Conservation (phyloP, 2,329 filamentous ascomycete species). For the Phialocephala subalpina region DNA sequence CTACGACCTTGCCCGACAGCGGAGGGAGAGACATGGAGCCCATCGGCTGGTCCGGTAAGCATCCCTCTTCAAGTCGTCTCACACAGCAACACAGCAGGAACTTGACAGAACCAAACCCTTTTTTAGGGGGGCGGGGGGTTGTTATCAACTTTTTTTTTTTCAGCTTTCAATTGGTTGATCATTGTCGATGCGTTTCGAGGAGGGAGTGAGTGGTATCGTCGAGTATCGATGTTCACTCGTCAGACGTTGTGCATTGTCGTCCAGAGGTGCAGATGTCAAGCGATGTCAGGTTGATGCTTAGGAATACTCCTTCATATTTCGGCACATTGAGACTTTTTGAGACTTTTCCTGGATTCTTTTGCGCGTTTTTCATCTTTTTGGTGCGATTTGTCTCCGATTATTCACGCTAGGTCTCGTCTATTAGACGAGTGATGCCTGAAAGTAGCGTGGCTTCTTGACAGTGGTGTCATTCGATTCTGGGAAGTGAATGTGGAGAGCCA, state of each 20-base stretch:
- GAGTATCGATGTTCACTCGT: not conserved
- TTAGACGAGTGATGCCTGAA: not conserved
- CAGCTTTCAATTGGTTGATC: not conserved
- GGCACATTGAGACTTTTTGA: not conserved
- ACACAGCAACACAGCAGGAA: constrained; percentile 1
- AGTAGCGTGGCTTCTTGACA: not conserved
- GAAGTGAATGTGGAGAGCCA: not conserved
- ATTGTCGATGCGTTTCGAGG: not conserved
- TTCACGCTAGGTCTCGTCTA: not conserved
- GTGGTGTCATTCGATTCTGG: not conserved
- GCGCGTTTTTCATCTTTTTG: not conserved
- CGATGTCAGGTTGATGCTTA: not conserved
- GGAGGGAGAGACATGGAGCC: not conserved
- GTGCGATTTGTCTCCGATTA: not conserved
- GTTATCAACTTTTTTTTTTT: not conserved
- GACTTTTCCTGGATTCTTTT: not conserved
- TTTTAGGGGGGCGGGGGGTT: not conserved
- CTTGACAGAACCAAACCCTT: not conserved
- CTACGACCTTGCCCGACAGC: not conserved
- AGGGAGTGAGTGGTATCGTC: not conserved
- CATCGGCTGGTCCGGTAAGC: constrained; percentile 8
- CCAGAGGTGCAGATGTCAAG: not conserved
- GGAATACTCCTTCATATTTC: not conserved
- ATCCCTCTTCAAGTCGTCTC: not conserved
- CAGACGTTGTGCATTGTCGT: not conserved